Percentiles rank a stretch among this genome's conserved stretches.
Evolutionary conservation across 495 filamentous ascomycete genomes (phyloP).

Genomic region (Viridothelium virens): DNA sequence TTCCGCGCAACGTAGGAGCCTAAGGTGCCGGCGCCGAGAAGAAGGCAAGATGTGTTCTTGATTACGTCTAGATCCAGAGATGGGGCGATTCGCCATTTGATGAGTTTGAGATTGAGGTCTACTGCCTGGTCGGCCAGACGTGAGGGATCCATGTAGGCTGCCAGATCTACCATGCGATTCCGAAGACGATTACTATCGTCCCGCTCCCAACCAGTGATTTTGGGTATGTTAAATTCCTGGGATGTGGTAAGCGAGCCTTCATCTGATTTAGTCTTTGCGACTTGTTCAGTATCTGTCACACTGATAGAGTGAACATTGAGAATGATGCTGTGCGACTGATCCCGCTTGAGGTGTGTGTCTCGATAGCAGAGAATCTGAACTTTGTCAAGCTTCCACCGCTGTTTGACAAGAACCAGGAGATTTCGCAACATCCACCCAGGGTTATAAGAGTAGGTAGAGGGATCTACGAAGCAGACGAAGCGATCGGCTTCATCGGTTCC

Average conservation of each 20-base stretch:
- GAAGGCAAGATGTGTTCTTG: slow-evolving; percentile 81
- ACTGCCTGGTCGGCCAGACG: slow-evolving; percentile 90
- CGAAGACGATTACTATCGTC: slow-evolving; percentile 65
- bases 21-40: slow-evolving; percentile 91
- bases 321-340: slow-evolving; percentile 72
- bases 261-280: slow-evolving; percentile 20
- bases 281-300: slow-evolving; percentile 17
- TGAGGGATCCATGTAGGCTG: slow-evolving; percentile 84
- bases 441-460: slow-evolving; percentile 75
- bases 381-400: slow-evolving; percentile 66
- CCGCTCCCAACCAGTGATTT: slow-evolving; percentile 91
- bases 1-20: slow-evolving; percentile 89
- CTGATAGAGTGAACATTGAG: slow-evolving; percentile 55
- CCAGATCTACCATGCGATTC: slow-evolving; percentile 68
- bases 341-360: slow-evolving; percentile 65
- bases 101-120: slow-evolving; percentile 92
- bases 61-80: slow-evolving; percentile 78
- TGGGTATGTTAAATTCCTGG: slow-evolving; percentile 54
- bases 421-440: slow-evolving; percentile 93
- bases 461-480: slow-evolving; percentile 82
- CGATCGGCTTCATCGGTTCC: slow-evolving; percentile 57
- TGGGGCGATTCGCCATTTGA: slow-evolving; percentile 96
- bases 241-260: slow-evolving; percentile 17
- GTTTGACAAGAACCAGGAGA: slow-evolving; percentile 73
- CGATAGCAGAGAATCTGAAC: slow-evolving; percentile 87